Percentiles rank a stretch among this genome's conserved stretches.
Evolutionary conservation across 1,284 basidiomycete species (phyloP).

Genomic region (Cryptococcus depauperatus): DNA sequence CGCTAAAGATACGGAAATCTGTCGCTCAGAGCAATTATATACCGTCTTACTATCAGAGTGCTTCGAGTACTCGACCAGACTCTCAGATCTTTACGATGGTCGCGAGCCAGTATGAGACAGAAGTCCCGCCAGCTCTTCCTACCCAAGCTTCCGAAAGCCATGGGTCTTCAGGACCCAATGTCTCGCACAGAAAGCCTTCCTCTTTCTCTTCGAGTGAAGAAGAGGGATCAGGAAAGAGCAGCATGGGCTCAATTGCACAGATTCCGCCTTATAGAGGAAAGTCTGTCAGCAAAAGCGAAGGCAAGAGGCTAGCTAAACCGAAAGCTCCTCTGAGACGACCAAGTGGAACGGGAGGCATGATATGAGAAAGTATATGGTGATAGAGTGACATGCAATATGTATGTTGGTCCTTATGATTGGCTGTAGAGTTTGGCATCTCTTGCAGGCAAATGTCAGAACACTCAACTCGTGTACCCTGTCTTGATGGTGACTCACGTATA

Average conservation of each 20-base stretch:
- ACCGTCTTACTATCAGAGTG: slow-evolving; percentile 5
- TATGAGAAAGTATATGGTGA: not conserved
- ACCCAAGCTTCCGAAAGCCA: no score
- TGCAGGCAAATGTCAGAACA: no score
- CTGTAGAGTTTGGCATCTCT: no score
- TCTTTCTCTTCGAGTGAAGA: not conserved
- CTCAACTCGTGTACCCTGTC: no score
- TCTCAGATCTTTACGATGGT: no score
- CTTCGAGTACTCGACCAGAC: no score
- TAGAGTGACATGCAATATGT: no score
- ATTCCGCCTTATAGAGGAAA: not conserved
- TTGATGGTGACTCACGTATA: no score
- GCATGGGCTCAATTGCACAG: not conserved
- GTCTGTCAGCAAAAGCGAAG: not conserved
- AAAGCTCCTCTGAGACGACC: not conserved
- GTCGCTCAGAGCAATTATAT: slow-evolving; percentile 1
- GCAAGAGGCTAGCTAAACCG: not conserved
- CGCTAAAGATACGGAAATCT: slow-evolving; percentile 3
- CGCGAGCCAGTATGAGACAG: no score
- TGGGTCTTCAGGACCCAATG: no score
- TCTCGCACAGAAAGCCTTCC: no score
- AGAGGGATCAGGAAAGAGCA: not conserved
- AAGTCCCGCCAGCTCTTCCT: not conserved
- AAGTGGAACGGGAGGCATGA: not conserved
- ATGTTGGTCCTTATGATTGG: no score